These are phyloP conservation scores for Cladophialophora immunda DNA, from an alignment of 2,329 filamentous ascomycete genomes.

Conservation along the genomic window DNA sequence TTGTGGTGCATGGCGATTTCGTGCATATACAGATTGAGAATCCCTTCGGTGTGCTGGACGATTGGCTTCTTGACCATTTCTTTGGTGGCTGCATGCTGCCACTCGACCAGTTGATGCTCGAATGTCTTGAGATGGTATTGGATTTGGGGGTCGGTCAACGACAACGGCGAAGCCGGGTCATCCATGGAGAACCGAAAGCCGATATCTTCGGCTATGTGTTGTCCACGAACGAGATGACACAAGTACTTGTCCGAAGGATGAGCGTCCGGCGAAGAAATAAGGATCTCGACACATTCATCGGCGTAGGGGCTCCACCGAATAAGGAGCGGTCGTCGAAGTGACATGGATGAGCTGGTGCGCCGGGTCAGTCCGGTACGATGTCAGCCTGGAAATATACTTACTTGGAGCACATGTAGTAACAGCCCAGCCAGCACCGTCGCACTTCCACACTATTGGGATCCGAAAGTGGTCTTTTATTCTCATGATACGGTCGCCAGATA, in stretches of 20 bases:
- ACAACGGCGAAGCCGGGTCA: slow-evolving; percentile 62
- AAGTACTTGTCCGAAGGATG: slow-evolving; percentile 65
- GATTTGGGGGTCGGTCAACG: slow-evolving; percentile 69
- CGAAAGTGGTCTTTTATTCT: slow-evolving; percentile 47
- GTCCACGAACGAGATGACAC: slow-evolving; percentile 66
- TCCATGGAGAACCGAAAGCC: slow-evolving; percentile 72
- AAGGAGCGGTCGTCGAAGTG: slow-evolving; percentile 65
- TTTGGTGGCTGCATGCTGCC: slow-evolving; percentile 62
- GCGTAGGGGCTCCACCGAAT: slow-evolving; percentile 70
- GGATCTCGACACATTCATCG: slow-evolving; percentile 67
- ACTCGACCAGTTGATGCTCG: slow-evolving; percentile 70
- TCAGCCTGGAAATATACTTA: slow-evolving; percentile 43
- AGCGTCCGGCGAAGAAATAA: slow-evolving; percentile 65
- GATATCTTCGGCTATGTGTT: slow-evolving; percentile 73
- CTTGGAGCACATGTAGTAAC: slow-evolving; percentile 69
- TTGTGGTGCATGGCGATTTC: slow-evolving; percentile 76
- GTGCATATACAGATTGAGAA: slow-evolving; percentile 76
- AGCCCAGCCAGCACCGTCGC: slow-evolving; percentile 66
- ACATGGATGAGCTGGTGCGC: slow-evolving; percentile 62
- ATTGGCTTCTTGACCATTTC: slow-evolving; percentile 63
- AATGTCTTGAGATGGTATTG: slow-evolving; percentile 72
- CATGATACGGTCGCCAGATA: slow-evolving; percentile 51
- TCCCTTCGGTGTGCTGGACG: slow-evolving; percentile 69
- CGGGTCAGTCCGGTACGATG: slow-evolving; percentile 9
- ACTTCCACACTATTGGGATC: slow-evolving; percentile 65